Conservation (phyloP, 2,329 filamentous ascomycete species). For the Chaetomium sp. region DNA sequence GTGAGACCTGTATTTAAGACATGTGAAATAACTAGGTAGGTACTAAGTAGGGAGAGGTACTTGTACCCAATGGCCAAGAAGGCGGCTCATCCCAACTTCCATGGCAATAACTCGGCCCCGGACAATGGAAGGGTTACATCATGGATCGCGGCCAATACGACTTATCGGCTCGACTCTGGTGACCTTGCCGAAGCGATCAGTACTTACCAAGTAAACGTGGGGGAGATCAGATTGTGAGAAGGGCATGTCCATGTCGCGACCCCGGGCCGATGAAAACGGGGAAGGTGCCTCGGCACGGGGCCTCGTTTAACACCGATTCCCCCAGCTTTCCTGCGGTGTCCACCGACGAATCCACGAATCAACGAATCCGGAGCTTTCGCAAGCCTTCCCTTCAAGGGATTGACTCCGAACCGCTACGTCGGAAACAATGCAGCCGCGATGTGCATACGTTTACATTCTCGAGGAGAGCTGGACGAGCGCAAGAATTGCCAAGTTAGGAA, state of each 20-base stretch:
- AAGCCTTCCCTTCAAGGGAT: constrained; percentile 18
- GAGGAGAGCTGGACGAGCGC: background rate
- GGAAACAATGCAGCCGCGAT: background rate
- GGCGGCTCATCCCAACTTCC: too few species aligned
- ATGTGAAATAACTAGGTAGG: background rate
- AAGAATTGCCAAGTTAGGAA: background rate
- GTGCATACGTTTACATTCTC: background rate
- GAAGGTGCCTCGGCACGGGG: constrained; percentile 8
- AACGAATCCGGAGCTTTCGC: constrained; percentile 6
- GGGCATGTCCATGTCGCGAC: background rate
- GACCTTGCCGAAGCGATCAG: background rate
- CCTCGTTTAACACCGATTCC: background rate
- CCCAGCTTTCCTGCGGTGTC: background rate
- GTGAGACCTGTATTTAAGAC: background rate
- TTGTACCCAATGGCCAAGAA: too few species aligned
- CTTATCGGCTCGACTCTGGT: background rate
- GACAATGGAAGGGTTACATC: background rate
- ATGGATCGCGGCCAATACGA: background rate
- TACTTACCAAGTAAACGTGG: constrained; percentile 5
- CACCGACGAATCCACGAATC: background rate
- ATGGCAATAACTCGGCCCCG: background rate
- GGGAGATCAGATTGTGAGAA: background rate
- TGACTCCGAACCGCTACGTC: background rate
- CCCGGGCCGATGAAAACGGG: background rate
- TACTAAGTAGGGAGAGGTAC: too few species aligned